Evolutionary conservation across 257 asterid genomes (phyloP), one percentile per base, ranked within the genome.

Genomic region (Thymus quinquecostatus): DNA sequence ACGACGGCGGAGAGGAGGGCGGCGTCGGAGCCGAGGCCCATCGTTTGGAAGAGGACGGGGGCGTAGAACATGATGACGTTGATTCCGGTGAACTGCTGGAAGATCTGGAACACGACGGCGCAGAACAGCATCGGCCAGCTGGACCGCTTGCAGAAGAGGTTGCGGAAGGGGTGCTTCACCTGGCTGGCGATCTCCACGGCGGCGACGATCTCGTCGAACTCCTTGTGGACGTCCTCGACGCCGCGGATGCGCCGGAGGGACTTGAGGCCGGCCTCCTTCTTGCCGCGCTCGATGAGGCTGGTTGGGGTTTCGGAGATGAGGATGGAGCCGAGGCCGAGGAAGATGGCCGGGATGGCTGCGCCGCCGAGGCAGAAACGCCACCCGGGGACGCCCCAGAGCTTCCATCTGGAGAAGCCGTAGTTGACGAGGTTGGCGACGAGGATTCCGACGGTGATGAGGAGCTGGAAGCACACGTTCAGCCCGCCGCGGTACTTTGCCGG

Each of bases 11-110:
- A 86, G 28, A 84, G n/a, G 5, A 86, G 50, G 0, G 89, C 65
- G 1, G 89, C 92, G 64, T 86, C 79, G 9, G 74, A 64, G 0
- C 81, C 81, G 6, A 84, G 41, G 10, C 89, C 92, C 70, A 84
- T 77, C 0, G 92, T 86, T 45, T 80, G 85, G 44, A 84, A 86
- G 14, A 86, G 67, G 1, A 84, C 89, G 0, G 92, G 89, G 0
- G 92, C 89, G 47, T 84, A 84, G 55, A 82, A 86, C 86, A 82
- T 86, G 64, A 82, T 79, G 1, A 82, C 85, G 36, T 86, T 83
- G 53, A 86, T 86, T 4, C 91, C 91, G 0, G 89, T 84, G 6
- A 85, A 87, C 75, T 87, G 90, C 72, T 83, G 93, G 60, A 83
- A 87, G 0, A 87, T 51, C 43, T 85, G 90, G 8, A 87, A 34